Conservation (phyloP, 345 rosid genomes). For the Hevea brasiliensis region DNA sequence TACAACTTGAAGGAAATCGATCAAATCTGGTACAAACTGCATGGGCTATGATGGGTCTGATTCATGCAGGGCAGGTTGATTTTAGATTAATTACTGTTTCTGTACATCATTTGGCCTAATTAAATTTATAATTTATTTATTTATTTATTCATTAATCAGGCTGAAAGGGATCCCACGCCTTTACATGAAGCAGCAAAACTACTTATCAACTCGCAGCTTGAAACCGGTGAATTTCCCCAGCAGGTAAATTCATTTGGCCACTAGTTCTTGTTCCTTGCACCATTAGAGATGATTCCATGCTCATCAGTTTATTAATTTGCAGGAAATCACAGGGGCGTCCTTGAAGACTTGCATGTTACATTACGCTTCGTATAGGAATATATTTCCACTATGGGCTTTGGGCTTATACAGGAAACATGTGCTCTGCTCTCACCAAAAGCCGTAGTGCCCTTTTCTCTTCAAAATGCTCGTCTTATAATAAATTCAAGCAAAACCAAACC, state of each 20-base stretch:
- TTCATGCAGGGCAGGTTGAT: slow-evolving; percentile 21
- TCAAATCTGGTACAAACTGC: slow-evolving; percentile 25
- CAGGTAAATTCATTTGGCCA: slow-evolving; percentile 9
- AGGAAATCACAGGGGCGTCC: background rate
- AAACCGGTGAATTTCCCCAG: slow-evolving; percentile 24
- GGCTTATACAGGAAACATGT: background rate
- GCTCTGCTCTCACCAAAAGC: background rate
- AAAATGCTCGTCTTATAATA: too few species aligned
- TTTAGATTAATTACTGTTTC: background rate
- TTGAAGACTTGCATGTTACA: background rate
- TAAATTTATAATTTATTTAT: too few species aligned
- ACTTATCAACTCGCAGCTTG: slow-evolving; percentile 21
- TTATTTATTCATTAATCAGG: background rate
- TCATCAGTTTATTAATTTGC: background rate
- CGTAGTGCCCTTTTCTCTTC: background rate
- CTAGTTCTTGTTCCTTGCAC: too few species aligned
- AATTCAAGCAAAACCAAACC: too few species aligned
- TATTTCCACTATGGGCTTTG: background rate
- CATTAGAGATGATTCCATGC: too few species aligned
- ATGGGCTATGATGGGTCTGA: slow-evolving; percentile 22
- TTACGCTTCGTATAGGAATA: background rate
- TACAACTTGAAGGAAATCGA: slow-evolving; percentile 2
- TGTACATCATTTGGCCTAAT: too few species aligned
- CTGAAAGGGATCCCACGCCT: slow-evolving; percentile 10
- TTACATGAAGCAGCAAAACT: slow-evolving; percentile 18